phyloP scores from a whole-genome alignment of 1,284 basidiomycete genomes.

The Puccinia triticina region DNA sequence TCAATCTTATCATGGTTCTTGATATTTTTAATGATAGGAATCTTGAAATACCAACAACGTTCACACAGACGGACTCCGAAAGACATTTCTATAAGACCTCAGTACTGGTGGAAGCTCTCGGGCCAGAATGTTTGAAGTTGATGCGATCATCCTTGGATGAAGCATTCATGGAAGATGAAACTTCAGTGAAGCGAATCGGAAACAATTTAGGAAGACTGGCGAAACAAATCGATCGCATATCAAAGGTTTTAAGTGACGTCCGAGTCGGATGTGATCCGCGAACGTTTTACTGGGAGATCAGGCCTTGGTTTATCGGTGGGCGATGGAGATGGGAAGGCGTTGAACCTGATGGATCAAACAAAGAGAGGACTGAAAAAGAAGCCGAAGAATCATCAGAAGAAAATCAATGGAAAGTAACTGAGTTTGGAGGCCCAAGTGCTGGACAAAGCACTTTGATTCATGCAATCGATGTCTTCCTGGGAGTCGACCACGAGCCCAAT shows the following conservation, averaged over 20 bases:
- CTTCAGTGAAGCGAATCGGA: conserved; percentile 74
- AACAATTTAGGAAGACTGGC: conserved; percentile 72
- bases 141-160: conserved; percentile 91
- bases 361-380: conserved; percentile 62
- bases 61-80: conserved; percentile 82
- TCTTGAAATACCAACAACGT: conserved; percentile 70
- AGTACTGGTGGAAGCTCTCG: conserved; percentile 86
- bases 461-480: conserved; percentile 84
- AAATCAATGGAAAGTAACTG: conserved; percentile 57
- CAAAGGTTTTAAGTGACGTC: conserved; percentile 69
- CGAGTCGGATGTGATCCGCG: conserved; percentile 75
- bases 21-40: conserved; percentile 62
- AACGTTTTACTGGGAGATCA: conserved; percentile 79
- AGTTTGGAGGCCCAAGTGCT: conserved; percentile 83
- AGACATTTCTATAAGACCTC: conserved; percentile 86
- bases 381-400: conserved; percentile 59
- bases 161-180: conserved; percentile 80
- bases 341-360: conserved; percentile 59
- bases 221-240: conserved; percentile 70
- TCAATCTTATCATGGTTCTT: conserved; percentile 56
- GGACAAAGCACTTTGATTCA: conserved; percentile 88
- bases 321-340: conserved; percentile 83
- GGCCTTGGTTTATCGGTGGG: conserved; percentile 89
- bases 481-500: conserved; percentile 69
- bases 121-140: conserved; percentile 78